Evolutionary conservation across 225 moss, liverwort and hornwort genomes (phyloP).

Genomic region (Marchantia paleacea): DNA sequence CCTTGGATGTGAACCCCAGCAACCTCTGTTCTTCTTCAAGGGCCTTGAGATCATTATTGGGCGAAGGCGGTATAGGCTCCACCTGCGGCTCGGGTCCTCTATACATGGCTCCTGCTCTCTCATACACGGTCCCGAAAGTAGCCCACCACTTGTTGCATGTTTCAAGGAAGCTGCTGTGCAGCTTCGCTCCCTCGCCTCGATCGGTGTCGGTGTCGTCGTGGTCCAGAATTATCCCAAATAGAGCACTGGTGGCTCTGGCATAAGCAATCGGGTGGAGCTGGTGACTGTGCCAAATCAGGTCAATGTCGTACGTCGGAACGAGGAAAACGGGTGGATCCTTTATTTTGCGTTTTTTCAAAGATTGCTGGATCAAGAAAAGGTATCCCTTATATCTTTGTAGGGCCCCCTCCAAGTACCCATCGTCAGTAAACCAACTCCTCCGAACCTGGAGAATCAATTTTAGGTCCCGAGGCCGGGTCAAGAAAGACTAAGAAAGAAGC

Average conservation of each 20-base stretch:
- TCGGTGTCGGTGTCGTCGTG: slow-evolving; percentile 67
- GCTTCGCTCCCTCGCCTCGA: slow-evolving; percentile 61
- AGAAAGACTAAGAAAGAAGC: no score
- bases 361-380: slow-evolving; percentile 32
- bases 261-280: slow-evolving; percentile 46
- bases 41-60: not conserved
- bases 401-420: slow-evolving; percentile 29
- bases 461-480: no score
- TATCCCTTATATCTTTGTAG: slow-evolving; percentile 42
- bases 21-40: not conserved
- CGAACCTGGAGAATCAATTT: slow-evolving; percentile 24
- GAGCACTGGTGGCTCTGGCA: slow-evolving; percentile 26
- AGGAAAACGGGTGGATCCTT: slow-evolving; percentile 22
- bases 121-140: slow-evolving; percentile 60
- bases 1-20: not conserved
- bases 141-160: slow-evolving; percentile 70
- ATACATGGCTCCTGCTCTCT: slow-evolving; percentile 71
- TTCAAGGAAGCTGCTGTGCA: slow-evolving; percentile 64
- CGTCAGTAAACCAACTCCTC: slow-evolving; percentile 37
- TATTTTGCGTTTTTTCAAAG: not conserved
- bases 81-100: slow-evolving; percentile 60
- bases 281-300: slow-evolving; percentile 51
- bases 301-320: slow-evolving; percentile 55
- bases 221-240: slow-evolving; percentile 29
- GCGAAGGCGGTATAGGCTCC: slow-evolving; percentile 40